These are phyloP conservation scores for Alternaria atra DNA, from an alignment of 2,329 filamentous ascomycete species.

Conservation along the genomic window DNA sequence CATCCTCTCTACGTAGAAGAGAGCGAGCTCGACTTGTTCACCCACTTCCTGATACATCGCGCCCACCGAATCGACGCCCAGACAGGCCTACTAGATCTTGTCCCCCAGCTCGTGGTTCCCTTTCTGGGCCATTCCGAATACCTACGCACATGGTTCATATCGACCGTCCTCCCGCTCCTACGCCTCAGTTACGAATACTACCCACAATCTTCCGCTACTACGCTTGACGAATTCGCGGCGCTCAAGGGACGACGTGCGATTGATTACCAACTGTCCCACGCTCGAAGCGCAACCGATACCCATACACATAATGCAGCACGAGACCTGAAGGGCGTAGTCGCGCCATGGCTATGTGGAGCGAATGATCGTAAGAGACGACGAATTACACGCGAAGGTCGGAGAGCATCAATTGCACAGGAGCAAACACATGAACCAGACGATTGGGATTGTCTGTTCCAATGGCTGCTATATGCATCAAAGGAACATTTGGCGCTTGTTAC, in stretches of 20 bases:
- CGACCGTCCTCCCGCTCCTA: conserved; percentile 73
- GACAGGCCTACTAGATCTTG: conserved; percentile 74
- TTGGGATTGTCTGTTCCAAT: conserved; percentile 75
- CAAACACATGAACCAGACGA: conserved; percentile 52
- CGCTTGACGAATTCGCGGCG: conserved; percentile 70
- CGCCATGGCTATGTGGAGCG: conserved; percentile 76
- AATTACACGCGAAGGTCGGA: conserved; percentile 46
- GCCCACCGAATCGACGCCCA: conserved; percentile 74
- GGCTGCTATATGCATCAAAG: conserved; percentile 69
- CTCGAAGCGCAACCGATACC: conserved; percentile 19
- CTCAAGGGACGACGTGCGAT: conserved; percentile 69
- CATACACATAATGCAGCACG: conserved; percentile 60
- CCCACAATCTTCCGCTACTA: conserved; percentile 60
- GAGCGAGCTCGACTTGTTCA: conserved; percentile 64
- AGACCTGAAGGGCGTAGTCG: conserved; percentile 73
- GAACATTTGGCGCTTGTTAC: conserved; percentile 70
- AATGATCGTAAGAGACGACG: conserved; percentile 65
- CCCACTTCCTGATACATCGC: conserved; percentile 72
- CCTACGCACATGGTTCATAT: conserved; percentile 74
- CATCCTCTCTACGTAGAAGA: conserved; percentile 60
- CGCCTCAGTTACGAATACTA: conserved; percentile 77
- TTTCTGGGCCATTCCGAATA: conserved; percentile 70
- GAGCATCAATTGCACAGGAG: conserved; percentile 49
- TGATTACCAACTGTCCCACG: conserved; percentile 63
- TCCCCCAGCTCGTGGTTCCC: conserved; percentile 72